Percentiles rank a stretch among this genome's conserved stretches.
Evolutionary conservation across 768 basidiomycete species (phyloP).

Genomic region (Cantharellus cinnabarinus): DNA sequence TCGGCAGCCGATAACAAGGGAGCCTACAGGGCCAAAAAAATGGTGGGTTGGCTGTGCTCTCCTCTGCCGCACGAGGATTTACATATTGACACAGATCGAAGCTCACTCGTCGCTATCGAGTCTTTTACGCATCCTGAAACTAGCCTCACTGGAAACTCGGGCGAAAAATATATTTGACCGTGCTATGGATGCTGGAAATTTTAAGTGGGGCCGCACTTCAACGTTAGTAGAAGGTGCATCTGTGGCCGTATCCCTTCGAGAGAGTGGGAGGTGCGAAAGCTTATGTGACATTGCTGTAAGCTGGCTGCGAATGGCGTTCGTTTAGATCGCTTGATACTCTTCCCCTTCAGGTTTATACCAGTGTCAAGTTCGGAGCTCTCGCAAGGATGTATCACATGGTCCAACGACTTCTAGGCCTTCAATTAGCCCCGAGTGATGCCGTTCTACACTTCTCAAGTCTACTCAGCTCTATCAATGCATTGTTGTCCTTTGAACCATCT

Average conservation of each 20-base stretch:
- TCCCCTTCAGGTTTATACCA: conserved; percentile 25
- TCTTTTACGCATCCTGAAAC: conserved; percentile 36
- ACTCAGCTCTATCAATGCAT: conserved; percentile 27
- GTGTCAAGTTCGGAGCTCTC: conserved; percentile 30
- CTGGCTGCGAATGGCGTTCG: not conserved
- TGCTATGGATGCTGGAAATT: conserved; percentile 34
- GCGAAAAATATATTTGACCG: conserved; percentile 49
- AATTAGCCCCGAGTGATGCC: conserved; percentile 36
- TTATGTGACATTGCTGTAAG: conserved; percentile 43
- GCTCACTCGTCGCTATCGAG: conserved; percentile 34
- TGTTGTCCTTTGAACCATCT: conserved; percentile 9
- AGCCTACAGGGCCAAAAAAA: no score
- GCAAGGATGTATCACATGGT: conserved; percentile 36
- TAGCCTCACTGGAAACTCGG: conserved; percentile 40
- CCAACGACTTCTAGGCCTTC: conserved; percentile 30
- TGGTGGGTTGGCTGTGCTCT: no score
- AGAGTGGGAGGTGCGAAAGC: conserved; percentile 45
- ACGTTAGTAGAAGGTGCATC: conserved; percentile 49
- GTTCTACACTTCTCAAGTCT: conserved; percentile 36
- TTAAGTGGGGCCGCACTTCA: conserved; percentile 57
- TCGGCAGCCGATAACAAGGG: no score
- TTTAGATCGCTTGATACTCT: not conserved
- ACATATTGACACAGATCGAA: not conserved
- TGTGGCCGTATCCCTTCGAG: conserved; percentile 49
- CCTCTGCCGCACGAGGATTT: not conserved